Evolutionary conservation across 208 protist species (phyloP), one percentile per base, ranked within the genome.

Genomic region (Strigomonas galati): DNA sequence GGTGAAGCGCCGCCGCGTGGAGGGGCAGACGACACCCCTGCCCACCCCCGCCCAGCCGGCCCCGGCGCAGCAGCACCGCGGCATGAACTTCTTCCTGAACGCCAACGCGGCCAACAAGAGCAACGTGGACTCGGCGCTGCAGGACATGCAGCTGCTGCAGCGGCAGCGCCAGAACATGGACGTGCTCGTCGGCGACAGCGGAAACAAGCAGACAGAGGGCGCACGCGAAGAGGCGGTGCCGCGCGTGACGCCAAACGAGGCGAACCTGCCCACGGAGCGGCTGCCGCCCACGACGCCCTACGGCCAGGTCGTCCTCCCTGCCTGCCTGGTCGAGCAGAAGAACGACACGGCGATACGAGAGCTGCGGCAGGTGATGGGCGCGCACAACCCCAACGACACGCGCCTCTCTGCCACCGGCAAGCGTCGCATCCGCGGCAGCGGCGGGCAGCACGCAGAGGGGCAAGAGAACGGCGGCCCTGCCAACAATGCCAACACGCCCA

Each of bases 261-360:
- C 53, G n/a, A 62, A 67, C 31, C 43, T 76, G 10, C 55, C 65
- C 14, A 35, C 30, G n/a, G 81, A 82, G 52, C 65, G 69, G 17
- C 49, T 79, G 28, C 76, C 79, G 9, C 72, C 74, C 12, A 76
- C 67, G n/a, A 93, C 89, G 32, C 86, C 85, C 21, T 91, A 84
- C 62, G 81, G 82, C 2, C 90, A 93, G 55, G 64, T 93, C 48
- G 71, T 92, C 40, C 67, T 95, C 26, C 87, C 90, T 10, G 76
- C 83, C 21, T 95, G 85, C 74, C 82, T 95, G 69, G 85, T 93
- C 19, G 87, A 95, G 75, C 90, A 95, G 72, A 87, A 82, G 52
- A 93, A 92, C 62, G 87, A 92, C 63, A 95, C 90, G 2, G 79
- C 90, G 2, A 67, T 93, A n/a, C 85, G 82, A 10, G 90, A 95